Conservation (phyloP, 306 rosid genomes). For the Rosa persica region DNA sequence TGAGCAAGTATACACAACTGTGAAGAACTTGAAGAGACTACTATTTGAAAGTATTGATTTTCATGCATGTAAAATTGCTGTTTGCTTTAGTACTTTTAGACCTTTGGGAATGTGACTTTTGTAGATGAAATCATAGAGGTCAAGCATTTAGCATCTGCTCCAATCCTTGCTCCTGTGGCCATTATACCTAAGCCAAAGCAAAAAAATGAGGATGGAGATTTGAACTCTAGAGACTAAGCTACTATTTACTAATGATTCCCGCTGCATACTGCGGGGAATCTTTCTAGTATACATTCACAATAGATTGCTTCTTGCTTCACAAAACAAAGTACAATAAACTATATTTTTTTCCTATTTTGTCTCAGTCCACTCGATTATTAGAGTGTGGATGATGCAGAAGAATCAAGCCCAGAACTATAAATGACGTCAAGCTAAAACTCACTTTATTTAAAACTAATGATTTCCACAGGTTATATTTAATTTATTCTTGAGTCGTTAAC, state of each 20-base stretch:
- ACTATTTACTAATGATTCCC: neutral
- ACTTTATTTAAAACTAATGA: too few relatives aligned
- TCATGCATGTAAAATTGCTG: slow-evolving; percentile 6
- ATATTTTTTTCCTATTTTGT: too few relatives aligned
- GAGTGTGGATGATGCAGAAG: too few relatives aligned
- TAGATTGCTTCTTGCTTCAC: too few relatives aligned
- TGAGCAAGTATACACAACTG: slow-evolving; percentile 80
- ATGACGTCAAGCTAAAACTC: too few relatives aligned
- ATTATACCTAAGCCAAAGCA: slow-evolving; percentile 68
- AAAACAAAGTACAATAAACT: too few relatives aligned
- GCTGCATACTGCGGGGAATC: too few relatives aligned
- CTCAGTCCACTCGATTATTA: too few relatives aligned
- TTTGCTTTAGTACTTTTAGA: neutral
- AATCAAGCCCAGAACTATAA: too few relatives aligned
- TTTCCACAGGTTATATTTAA: too few relatives aligned
- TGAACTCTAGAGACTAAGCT: neutral
- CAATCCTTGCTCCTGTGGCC: slow-evolving; percentile 69
- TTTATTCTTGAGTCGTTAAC: too few relatives aligned
- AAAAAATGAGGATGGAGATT: slow-evolving; percentile 29
- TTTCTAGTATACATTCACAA: too few relatives aligned
- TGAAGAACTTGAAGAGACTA: slow-evolving; percentile 83
- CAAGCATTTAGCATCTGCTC: neutral
- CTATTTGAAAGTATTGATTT: slow-evolving; percentile 18
- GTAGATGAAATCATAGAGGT: neutral
- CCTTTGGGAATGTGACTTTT: neutral